phyloP scores from a whole-genome alignment of 2,329 filamentous ascomycete genomes.

The Biscogniauxia marginata region DNA sequence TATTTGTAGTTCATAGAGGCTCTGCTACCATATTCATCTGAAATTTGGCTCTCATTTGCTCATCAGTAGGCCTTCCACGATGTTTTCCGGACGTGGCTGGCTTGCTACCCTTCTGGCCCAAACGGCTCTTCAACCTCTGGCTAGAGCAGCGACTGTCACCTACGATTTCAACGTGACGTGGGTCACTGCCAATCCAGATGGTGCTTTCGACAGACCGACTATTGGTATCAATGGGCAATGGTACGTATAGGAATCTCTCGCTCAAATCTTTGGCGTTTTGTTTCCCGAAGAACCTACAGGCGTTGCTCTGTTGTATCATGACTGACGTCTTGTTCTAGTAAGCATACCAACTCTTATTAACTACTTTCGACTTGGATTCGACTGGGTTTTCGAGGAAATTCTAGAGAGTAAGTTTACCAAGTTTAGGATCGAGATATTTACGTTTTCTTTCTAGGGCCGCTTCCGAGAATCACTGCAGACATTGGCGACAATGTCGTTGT shows the following conservation, averaged over 20 bases:
- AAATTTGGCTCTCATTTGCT: not conserved
- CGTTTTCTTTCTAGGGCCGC: slow-evolving; percentile 48
- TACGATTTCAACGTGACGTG: slow-evolving; percentile 70
- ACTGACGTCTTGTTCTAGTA: not conserved
- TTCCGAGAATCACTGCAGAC: slow-evolving; percentile 62
- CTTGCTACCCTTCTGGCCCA: slow-evolving; percentile 15
- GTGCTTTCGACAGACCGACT: slow-evolving; percentile 58
- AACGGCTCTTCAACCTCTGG: slow-evolving; percentile 18
- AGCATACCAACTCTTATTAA: no score
- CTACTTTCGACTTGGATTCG: no score
- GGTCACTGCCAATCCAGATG: slow-evolving; percentile 72
- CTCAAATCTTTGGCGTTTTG: no score
- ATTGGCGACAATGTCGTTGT: slow-evolving; percentile 62
- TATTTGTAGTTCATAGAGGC: not conserved
- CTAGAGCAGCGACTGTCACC: slow-evolving; percentile 47
- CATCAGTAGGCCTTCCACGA: slow-evolving; percentile 11
- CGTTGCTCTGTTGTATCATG: no score
- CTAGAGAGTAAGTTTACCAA: no score
- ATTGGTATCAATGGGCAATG: slow-evolving; percentile 78
- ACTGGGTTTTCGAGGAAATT: no score
- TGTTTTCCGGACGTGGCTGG: slow-evolving; percentile 14
- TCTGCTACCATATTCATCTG: not conserved
- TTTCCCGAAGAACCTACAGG: no score
- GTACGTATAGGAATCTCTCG: no score
- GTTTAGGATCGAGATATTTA: no score